These are phyloP conservation scores for Prunus padus DNA, from an alignment of 306 rosid genomes.

Conservation along the genomic window DNA sequence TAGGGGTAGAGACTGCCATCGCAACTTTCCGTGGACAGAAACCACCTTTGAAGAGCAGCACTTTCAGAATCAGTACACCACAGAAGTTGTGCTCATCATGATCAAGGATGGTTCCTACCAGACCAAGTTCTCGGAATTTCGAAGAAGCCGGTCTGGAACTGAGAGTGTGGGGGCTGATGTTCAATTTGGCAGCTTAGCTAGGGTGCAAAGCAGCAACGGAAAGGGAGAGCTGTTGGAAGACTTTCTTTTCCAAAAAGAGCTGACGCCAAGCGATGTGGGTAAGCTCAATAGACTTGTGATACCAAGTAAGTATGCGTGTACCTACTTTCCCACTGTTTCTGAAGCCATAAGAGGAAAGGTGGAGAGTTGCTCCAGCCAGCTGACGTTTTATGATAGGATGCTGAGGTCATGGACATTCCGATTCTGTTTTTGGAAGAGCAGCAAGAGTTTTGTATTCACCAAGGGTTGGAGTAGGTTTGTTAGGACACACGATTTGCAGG, in stretches of 20 bases:
- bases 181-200: constrained; percentile 5
- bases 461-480: constrained; percentile 73
- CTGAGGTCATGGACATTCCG: constrained; percentile 62
- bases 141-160: neutral
- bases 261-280: constrained; percentile 46
- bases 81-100: constrained; percentile 36
- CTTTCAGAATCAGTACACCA: constrained; percentile 26
- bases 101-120: constrained; percentile 38
- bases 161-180: neutral
- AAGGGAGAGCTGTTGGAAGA: constrained; percentile 1
- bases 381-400: constrained; percentile 45
- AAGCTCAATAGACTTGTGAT: constrained; percentile 45
- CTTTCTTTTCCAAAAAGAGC: constrained; percentile 42
- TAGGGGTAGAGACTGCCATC: constrained; percentile 22
- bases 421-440: constrained; percentile 74
- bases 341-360: constrained; percentile 10
- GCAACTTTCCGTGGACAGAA: constrained; percentile 36
- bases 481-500: constrained; percentile 47
- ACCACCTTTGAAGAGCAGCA: constrained; percentile 20
- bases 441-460: constrained; percentile 68
- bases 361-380: constrained; percentile 22
- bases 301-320: constrained; percentile 28
- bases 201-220: constrained; percentile 2
- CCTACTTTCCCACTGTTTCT: constrained; percentile 25
- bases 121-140: constrained; percentile 25